Percentiles rank a stretch among this genome's conserved stretches.
Conservation (phyloP, 2,329 filamentous ascomycete genomes). For the Nemania serpens region DNA sequence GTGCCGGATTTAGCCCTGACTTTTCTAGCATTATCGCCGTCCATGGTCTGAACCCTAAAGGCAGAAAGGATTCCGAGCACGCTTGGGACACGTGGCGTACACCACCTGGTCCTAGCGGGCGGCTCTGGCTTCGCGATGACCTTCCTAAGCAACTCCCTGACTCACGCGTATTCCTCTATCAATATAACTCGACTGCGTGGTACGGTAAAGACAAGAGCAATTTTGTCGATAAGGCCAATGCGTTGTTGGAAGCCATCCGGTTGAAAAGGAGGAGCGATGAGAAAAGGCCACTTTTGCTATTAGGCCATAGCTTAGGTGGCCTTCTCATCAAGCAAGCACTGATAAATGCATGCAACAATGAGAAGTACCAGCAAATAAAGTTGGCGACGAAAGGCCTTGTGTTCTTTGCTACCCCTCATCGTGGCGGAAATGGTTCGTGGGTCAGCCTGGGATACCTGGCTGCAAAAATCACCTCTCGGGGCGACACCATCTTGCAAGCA, state of each 20-base stretch:
- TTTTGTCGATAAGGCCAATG: slow-evolving; percentile 34
- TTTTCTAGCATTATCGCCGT: slow-evolving; percentile 32
- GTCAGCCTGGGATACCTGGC: slow-evolving; percentile 29
- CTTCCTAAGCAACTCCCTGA: neutral
- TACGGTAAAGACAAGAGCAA: slow-evolving; percentile 29
- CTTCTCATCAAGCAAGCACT: slow-evolving; percentile 38
- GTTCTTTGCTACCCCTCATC: slow-evolving; percentile 39
- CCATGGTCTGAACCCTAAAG: slow-evolving; percentile 35
- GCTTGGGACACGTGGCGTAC: slow-evolving; percentile 38
- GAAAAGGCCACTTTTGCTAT: slow-evolving; percentile 28
- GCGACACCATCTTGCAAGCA: slow-evolving; percentile 4
- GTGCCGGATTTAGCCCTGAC: too few species aligned
- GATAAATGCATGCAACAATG: slow-evolving; percentile 36
- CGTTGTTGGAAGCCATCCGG: slow-evolving; percentile 32
- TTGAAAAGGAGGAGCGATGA: slow-evolving; percentile 20
- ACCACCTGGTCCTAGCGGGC: slow-evolving; percentile 25
- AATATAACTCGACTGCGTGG: slow-evolving; percentile 33
- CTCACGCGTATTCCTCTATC: slow-evolving; percentile 36
- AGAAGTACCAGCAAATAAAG: slow-evolving; percentile 30
- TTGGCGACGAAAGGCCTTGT: slow-evolving; percentile 30
- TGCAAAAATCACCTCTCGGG: slow-evolving; percentile 28
- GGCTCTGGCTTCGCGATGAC: slow-evolving; percentile 33
- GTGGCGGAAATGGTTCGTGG: slow-evolving; percentile 24
- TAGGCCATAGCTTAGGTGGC: slow-evolving; percentile 34
- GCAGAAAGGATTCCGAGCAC: slow-evolving; percentile 31